Evolutionary conservation across 192 early-diverging fungal genomes (phyloP).

Genomic region (Phycomyces blakesleeanus): DNA sequence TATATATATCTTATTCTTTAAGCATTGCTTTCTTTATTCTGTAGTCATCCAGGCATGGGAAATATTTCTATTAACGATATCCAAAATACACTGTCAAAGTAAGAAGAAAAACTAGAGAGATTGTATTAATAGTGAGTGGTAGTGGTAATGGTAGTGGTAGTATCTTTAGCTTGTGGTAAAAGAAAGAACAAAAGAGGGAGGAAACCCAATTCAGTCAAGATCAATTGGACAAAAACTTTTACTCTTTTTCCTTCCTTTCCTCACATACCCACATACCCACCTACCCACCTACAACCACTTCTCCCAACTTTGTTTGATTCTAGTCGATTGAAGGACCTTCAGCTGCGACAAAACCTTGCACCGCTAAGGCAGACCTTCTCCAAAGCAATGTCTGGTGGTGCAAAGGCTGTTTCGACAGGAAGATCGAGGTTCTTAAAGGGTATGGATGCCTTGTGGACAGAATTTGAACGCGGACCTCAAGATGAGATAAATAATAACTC

Average conservation of each 20-base stretch:
- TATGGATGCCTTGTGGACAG: conserved; percentile 34
- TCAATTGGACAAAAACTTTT: too few species aligned
- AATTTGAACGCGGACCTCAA: conserved; percentile 17
- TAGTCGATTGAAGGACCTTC: conserved; percentile 49
- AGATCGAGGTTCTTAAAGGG: conserved; percentile 21
- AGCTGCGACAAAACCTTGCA: conserved; percentile 43
- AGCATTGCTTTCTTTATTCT: not conserved
- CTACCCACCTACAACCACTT: not conserved
- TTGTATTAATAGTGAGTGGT: too few species aligned
- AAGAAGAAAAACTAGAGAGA: conserved; percentile 11
- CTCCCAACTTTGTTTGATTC: not conserved
- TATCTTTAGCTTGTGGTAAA: too few species aligned
- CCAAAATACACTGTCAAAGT: conserved; percentile 52
- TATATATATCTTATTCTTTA: not conserved
- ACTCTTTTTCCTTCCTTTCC: too few species aligned
- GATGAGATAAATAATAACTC: not conserved
- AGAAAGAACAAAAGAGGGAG: too few species aligned
- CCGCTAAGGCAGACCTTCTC: conserved; percentile 44
- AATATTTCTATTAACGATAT: conserved; percentile 45
- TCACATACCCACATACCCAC: too few species aligned
- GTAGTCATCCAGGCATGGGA: conserved; percentile 47
- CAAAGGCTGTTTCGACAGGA: conserved; percentile 41
- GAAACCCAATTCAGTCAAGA: too few species aligned
- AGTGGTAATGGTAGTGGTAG: too few species aligned
- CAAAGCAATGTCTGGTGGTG: conserved; percentile 48